Percentiles rank a stretch among this genome's conserved stretches.
phyloP scores from a whole-genome alignment of 805 yeast species.

The Scheffersomyces ergatensis region DNA sequence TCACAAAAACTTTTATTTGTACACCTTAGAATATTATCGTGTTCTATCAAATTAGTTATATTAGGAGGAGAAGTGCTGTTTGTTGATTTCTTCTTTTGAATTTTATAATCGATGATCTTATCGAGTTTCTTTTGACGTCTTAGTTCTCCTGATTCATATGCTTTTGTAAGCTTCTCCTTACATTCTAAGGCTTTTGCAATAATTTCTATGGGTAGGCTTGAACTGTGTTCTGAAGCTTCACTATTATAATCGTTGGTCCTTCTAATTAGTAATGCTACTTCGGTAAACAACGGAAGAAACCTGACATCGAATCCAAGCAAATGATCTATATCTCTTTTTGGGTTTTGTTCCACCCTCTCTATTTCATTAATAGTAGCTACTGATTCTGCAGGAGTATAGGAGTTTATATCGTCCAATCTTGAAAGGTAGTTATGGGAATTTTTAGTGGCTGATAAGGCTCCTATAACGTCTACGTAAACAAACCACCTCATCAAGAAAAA shows the following conservation, averaged over 20 bases:
- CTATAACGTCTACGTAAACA: constrained; percentile 63
- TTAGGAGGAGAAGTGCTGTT: constrained; percentile 12
- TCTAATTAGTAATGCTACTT: constrained; percentile 37
- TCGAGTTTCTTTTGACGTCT: constrained; percentile 21
- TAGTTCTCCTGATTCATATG: constrained; percentile 25
- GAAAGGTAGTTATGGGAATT: constrained; percentile 29
- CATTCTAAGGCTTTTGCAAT: constrained; percentile 24
- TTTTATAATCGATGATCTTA: constrained; percentile 13
- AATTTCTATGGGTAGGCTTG: constrained; percentile 15
- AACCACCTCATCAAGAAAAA: constrained; percentile 68
- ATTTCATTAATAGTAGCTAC: constrained; percentile 17
- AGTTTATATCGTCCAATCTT: constrained; percentile 12
- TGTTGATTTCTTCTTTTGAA: background rate
- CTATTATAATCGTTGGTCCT: constrained; percentile 20
- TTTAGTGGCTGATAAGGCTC: constrained; percentile 56
- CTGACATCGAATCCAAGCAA: constrained; percentile 65
- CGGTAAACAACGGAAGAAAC: constrained; percentile 56
- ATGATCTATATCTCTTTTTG: constrained; percentile 51
- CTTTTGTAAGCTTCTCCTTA: constrained; percentile 16
- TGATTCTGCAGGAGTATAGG: constrained; percentile 18
- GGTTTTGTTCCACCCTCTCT: constrained; percentile 11
- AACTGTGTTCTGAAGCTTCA: constrained; percentile 1
- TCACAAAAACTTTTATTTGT: constrained; percentile 53
- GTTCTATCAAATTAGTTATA: constrained; percentile 19
- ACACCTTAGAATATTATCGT: constrained; percentile 36